Evolutionary conservation across 2,329 filamentous ascomycete species (phyloP).

Genomic region (Trichoderma sp.): DNA sequence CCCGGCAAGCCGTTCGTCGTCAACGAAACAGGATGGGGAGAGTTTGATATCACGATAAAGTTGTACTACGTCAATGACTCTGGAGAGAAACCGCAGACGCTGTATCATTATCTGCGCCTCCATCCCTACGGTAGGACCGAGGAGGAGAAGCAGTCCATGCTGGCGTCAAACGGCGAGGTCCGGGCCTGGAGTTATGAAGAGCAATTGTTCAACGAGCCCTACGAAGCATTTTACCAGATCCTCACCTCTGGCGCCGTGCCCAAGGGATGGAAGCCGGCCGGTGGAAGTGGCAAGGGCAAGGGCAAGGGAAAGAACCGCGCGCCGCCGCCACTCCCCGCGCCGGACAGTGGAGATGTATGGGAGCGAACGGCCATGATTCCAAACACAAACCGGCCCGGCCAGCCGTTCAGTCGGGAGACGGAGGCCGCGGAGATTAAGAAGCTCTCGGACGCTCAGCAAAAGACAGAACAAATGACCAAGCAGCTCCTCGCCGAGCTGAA

Average conservation of each 20-base stretch:
- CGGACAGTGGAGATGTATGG: constrained; percentile 51
- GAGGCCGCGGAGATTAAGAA: constrained; percentile 62
- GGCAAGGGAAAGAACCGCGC: constrained; percentile 45
- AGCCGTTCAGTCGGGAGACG: constrained; percentile 71
- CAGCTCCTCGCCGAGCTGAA: constrained; percentile 60
- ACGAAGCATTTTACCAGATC: constrained; percentile 84
- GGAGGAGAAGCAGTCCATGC: constrained; percentile 62
- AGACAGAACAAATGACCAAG: constrained; percentile 59
- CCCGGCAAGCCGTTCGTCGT: constrained; percentile 72
- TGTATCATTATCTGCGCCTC: constrained; percentile 87
- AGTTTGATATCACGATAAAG: constrained; percentile 95
- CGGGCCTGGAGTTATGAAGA: constrained; percentile 85
- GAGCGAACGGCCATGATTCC: constrained; percentile 75
- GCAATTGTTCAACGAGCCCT: constrained; percentile 95
- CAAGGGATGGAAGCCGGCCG: constrained; percentile 42
- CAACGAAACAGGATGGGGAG: constrained; percentile 93
- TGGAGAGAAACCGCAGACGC: constrained; percentile 90
- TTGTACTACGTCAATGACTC: constrained; percentile 87
- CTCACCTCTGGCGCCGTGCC: constrained; percentile 70
- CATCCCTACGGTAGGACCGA: constrained; percentile 87
- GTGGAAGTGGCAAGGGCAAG: constrained; percentile 54
- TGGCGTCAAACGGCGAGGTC: constrained; percentile 60
- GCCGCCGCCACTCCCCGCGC: constrained; percentile 37
- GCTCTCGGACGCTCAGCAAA: constrained; percentile 60
- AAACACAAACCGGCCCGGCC: constrained; percentile 60